These are phyloP conservation scores for Metarhizium rileyi DNA, from an alignment of 2,329 filamentous ascomycete genomes.

Conservation along the genomic window DNA sequence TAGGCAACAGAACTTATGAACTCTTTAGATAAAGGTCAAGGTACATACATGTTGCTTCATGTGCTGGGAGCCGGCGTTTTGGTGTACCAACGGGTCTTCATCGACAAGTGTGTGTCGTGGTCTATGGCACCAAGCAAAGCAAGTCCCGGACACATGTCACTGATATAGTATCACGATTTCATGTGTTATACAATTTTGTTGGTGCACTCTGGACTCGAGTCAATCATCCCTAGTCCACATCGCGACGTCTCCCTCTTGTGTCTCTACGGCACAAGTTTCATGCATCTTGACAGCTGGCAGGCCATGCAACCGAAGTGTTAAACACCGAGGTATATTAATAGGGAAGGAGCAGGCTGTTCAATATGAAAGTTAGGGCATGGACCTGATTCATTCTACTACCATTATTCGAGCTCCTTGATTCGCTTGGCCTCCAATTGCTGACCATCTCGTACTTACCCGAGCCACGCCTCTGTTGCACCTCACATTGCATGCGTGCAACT, in stretches of 20 bases:
- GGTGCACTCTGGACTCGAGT: background rate
- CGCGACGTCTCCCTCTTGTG: background rate
- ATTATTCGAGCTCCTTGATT: background rate
- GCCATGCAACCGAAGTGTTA: background rate
- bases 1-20: too few species aligned
- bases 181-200: too few species aligned
- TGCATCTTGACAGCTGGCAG: background rate
- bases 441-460: background rate
- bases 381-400: background rate
- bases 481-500: background rate
- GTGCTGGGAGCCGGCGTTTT: too few species aligned
- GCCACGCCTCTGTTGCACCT: background rate
- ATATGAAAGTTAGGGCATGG: background rate
- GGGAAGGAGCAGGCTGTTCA: background rate
- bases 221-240: background rate
- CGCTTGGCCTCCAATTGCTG: background rate
- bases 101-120: too few species aligned
- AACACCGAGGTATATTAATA: background rate
- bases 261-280: background rate
- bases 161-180: too few species aligned
- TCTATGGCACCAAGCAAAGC: too few species aligned
- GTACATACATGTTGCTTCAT: too few species aligned
- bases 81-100: too few species aligned
- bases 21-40: too few species aligned
- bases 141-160: too few species aligned